Evolutionary conservation across 257 asterid genomes (phyloP), one percentile per base, ranked within the genome.

Genomic region (Parsonsia alboflavescens): DNA sequence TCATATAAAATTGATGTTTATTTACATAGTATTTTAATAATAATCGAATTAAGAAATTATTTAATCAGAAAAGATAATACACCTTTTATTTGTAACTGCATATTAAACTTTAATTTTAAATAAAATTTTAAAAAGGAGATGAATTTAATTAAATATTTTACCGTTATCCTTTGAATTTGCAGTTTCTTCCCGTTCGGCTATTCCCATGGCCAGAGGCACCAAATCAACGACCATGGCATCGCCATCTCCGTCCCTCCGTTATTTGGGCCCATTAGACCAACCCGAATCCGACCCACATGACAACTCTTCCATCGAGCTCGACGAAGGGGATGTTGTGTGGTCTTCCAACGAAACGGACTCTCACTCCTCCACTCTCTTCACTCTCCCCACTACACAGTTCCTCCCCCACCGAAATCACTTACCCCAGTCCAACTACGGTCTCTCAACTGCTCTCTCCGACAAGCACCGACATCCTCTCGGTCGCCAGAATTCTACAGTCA

Each of bases 261-360:
- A 83, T 82, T 75, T 86, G 78, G 83, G 83, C 22, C 66, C 76
- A 80, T 69, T 73, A 68, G 78, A 77, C 2, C 90, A 70, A 67
- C 86, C 94, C 53, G 86, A 80, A n/a, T 54, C 85, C 83, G 82
- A 57, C 59, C 70, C 80, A 0, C 83, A 80, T 11, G 54, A 46
- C 67, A 50, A 36, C 70, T 64, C 49, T 73, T 71, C 87, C 54
- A 70, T 87, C 71, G 98, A 93, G 84, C 88, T 93, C 81, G 83
- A 88, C 78, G 98, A 93, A 46, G 84, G 83, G 82, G 98, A 93
- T 86, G 88, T 93, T 78, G 88, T 91, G 21, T 91, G 96, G 96
- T 88, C 93, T 28, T 80, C 90, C 73, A 65, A 87, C 52, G 77
- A 75, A 45, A 13, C 84, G 0, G 71, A 73, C 58, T 79, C 79